Base-by-base conservation (phyloP, 352 stramenopile species). In the Phytophthora kernoviae region DNA sequence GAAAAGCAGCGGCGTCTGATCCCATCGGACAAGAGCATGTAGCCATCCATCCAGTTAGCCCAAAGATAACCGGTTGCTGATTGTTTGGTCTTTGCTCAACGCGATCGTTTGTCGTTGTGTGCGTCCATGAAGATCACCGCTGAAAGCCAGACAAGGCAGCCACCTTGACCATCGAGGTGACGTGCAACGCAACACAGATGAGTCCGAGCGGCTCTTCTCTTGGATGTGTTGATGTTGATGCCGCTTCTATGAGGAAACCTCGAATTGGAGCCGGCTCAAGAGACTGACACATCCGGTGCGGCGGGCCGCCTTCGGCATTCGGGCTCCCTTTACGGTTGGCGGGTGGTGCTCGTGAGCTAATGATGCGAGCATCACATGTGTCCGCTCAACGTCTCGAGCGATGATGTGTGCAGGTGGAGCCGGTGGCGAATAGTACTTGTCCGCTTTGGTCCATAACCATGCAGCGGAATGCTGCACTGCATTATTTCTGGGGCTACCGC, bases 231-330 rank as follows among this genome's bases (percentile, higher is more conserved):
- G n/a, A 43, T 43, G 37, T 11, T 17, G 33, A 21, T 14, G 37
- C 18, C 37, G n/a, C 37, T 21, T 43, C 37, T 43, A 43, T 20
- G 37, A 21, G 15, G 6, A 17, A 14, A 21, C 5, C 12, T 14
- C 6, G 33, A 5, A n/a, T 14, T 39, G 33, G 33, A 39, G 33
- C 61, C 47, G 54, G 41, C 47, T 69, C 55, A 65, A 43, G 24
- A 30, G 24, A 7, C 24, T 30, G 24, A 60, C 61, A 68, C 40
- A 68, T 64, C 54, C 60, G 14, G 54, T 56, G 44, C 22, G n/a
- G 33, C 15, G 27, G 15, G 26, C 49, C 44, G 55, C 52, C 52
- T 54, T 21, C 57, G 33, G 33, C 33, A 8, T 8, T 39, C 14
- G 33, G 44, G 3, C 26, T 7, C 24, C 44, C 33, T 18, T 30